Base-by-base conservation (phyloP, 2,329 filamentous ascomycete species). In the Cryphonectria radicalis region DNA sequence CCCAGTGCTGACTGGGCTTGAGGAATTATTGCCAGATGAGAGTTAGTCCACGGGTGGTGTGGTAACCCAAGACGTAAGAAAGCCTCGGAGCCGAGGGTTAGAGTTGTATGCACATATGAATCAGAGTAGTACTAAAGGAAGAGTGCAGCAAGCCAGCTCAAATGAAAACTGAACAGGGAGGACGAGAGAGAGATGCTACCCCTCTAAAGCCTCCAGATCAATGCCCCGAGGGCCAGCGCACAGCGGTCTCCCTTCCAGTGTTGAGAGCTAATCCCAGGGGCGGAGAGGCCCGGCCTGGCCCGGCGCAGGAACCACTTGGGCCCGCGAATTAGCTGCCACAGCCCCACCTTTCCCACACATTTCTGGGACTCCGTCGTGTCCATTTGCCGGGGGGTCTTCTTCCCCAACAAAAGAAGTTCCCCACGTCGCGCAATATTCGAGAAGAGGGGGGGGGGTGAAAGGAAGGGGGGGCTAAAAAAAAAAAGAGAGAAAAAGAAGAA, bases 341-440 rank as follows among this genome's bases (percentile, higher is more conserved):
- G 53, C 19, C 22, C 53, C 66, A 46, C 55, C 55, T 46, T 32
- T 37, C 66, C 60, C 70, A 66, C 70, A 71, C 70, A 46, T 69
- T 57, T 43, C 50, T n/a, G 22, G 63, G 63, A 28, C 63, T 17
- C n/a, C 42, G 40, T 28, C 32, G 57, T 32, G 43, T 55, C 68
- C 70, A 72, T 71, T 66, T 65, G 66, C 62, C 71, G 60, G 69
- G 71, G 66, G 60, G 53, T 63, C 46, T 50, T 22, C 46, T 50
- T 73, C 71, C 71, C 71, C 71, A 73, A 73, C 71, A 73, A 69
- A 73, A 66, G 42, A 40, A 50, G 43, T 50, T 50, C 62, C 37
- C 55, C 57, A 67, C 68, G 35, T 63, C 14, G 22, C 22, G 17
- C 62, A 40, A 19, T 63, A 10, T 62, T 63, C 65, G 55, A 70